Evolutionary conservation across 2,329 filamentous ascomycete genomes (phyloP).

Genomic region (Blastomyces gilchristii): DNA sequence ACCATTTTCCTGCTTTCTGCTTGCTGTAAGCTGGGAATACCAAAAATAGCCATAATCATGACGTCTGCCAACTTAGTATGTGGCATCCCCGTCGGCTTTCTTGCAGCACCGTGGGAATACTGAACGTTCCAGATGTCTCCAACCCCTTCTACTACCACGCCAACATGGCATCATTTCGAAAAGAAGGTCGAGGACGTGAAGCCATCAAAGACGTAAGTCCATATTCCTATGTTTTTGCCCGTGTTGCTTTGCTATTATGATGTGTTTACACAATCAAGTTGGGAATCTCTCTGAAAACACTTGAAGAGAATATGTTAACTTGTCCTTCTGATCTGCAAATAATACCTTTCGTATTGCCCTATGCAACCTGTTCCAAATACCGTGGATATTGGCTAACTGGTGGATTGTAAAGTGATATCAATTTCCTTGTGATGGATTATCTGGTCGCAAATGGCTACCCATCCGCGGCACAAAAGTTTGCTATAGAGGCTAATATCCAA

Average conservation of each 20-base stretch:
- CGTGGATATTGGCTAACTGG: slow-evolving; percentile 22
- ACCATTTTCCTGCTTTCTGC: neutral
- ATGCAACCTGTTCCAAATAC: slow-evolving; percentile 5
- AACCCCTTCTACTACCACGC: slow-evolving; percentile 59
- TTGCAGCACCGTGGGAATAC: slow-evolving; percentile 9
- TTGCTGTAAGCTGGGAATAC: neutral
- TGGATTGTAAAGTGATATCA: slow-evolving; percentile 63
- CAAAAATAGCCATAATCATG: slow-evolving; percentile 22
- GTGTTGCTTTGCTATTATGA: slow-evolving; percentile 50
- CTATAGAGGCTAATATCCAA: slow-evolving; percentile 78
- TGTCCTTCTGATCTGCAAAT: slow-evolving; percentile 53
- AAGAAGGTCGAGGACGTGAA: slow-evolving; percentile 73
- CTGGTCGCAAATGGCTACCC: slow-evolving; percentile 93
- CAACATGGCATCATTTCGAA: slow-evolving; percentile 64
- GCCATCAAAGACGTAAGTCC: slow-evolving; percentile 75
- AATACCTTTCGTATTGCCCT: slow-evolving; percentile 15
- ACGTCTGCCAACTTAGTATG: slow-evolving; percentile 35
- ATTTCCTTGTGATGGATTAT: slow-evolving; percentile 91
- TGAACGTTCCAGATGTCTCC: slow-evolving; percentile 51
- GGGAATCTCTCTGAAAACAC: slow-evolving; percentile 99
- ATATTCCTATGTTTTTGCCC: slow-evolving; percentile 5
- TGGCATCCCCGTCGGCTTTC: slow-evolving; percentile 24
- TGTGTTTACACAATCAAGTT: slow-evolving; percentile 69
- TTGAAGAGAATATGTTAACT: slow-evolving; percentile 86
- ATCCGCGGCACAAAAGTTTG: slow-evolving; percentile 84